A percentile compares a stretch with the other conserved stretches of the same genome.
These are phyloP conservation scores for Clavispora santaluciae DNA, from an alignment of 805 yeast species.

Conservation along the genomic window DNA sequence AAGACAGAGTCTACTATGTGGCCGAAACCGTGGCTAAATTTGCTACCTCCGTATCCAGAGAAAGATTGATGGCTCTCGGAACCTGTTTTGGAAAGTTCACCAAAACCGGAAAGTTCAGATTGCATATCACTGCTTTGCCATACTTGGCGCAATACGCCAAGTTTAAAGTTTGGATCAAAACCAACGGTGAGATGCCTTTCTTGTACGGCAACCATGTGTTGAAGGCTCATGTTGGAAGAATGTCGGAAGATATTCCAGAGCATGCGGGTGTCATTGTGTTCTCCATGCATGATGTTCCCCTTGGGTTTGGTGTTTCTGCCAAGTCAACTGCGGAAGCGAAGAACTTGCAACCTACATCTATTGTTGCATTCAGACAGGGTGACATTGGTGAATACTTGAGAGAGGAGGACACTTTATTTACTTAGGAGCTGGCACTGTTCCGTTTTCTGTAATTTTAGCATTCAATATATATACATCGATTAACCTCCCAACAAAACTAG, in stretches of 20 bases:
- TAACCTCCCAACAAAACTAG: too few species aligned
- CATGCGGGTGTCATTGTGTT: constrained; percentile 93
- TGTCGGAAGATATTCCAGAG: constrained; percentile 97
- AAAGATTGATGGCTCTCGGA: constrained; percentile 87
- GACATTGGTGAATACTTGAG: constrained; percentile 97
- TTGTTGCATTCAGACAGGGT: constrained; percentile 93
- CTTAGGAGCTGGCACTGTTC: constrained; percentile 34
- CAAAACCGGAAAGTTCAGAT: constrained; percentile 92
- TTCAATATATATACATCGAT: constrained; percentile 3
- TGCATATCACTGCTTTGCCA: constrained; percentile 88
- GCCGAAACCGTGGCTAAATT: constrained; percentile 74
- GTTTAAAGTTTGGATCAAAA: constrained; percentile 93
- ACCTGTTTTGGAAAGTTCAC: constrained; percentile 95
- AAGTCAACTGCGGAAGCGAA: constrained; percentile 87
- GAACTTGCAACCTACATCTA: constrained; percentile 85
- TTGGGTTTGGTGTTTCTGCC: constrained; percentile 94
- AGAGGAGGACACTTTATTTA: constrained; percentile 94
- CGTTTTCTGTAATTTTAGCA: constrained; percentile 6
- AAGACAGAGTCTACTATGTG: constrained; percentile 94
- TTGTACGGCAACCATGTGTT: constrained; percentile 93
- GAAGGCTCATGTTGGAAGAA: constrained; percentile 94
- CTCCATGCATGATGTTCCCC: constrained; percentile 87
- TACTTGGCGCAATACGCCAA: constrained; percentile 83
- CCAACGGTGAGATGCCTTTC: constrained; percentile 98
- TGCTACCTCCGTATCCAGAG: constrained; percentile 88